These are phyloP conservation scores for Alternaria dauci DNA, from an alignment of 2,329 filamentous ascomycete species.

Conservation along the genomic window DNA sequence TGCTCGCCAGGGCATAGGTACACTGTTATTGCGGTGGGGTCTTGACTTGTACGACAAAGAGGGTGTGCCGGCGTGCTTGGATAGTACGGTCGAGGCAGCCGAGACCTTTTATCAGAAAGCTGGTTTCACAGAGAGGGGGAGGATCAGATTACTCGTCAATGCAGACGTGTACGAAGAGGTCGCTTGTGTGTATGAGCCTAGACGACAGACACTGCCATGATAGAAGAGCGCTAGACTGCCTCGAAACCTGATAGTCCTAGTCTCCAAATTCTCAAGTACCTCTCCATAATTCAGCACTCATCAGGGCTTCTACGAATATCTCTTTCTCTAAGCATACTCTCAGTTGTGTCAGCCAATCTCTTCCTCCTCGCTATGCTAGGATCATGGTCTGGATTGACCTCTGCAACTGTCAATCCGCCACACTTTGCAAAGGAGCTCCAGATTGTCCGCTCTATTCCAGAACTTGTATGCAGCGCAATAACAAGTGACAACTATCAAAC, in stretches of 20 bases:
- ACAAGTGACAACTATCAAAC: neutral
- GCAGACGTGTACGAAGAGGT: slow-evolving; percentile 13
- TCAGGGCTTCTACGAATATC: neutral
- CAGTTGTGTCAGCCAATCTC: slow-evolving; percentile 20
- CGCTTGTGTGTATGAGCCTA: slow-evolving; percentile 3
- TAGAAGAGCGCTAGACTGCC: neutral
- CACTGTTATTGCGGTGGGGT: slow-evolving; percentile 10
- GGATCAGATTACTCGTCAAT: slow-evolving; percentile 8
- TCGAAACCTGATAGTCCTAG: neutral
- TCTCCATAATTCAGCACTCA: neutral
- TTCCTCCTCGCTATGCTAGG: slow-evolving; percentile 13
- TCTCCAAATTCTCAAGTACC: neutral
- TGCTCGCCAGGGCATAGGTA: slow-evolving; percentile 12
- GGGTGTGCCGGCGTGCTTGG: slow-evolving; percentile 10
- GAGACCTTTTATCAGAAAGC: slow-evolving; percentile 13
- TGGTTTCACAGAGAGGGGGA: slow-evolving; percentile 11
- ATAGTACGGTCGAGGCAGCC: slow-evolving; percentile 10
- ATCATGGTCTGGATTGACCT: too few species aligned
- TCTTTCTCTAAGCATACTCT: slow-evolving; percentile 6
- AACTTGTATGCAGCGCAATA: neutral
- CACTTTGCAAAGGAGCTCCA: too few species aligned
- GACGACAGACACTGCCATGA: neutral
- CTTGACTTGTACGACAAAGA: slow-evolving; percentile 6
- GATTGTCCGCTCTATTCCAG: too few species aligned
- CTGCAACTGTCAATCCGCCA: too few species aligned